Base-by-base conservation (phyloP, 192 early-diverging fungal species). In the Coemansia sp. region DNA sequence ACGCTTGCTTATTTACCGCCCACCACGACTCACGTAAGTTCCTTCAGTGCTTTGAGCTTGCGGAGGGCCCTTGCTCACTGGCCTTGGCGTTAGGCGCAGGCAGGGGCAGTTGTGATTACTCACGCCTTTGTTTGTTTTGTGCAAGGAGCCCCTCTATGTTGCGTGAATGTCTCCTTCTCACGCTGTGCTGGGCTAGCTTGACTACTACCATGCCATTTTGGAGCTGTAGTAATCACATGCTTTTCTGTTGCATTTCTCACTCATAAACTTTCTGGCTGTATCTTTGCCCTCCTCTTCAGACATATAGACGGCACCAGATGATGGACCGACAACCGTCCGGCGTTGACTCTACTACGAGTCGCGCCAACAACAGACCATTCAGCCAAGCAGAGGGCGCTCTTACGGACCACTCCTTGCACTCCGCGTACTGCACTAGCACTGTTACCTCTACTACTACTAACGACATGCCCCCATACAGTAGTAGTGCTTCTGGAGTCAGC, bases 51-150 rank as follows among this genome's bases (percentile, higher is more conserved):
- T 37, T 32, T 8, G 34, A 3, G 1, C 57, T 19, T 5, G 29
- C 32, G 5, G 31, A 36, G 0, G 4, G 2, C 57, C 27, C 27
- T 14, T 19, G 57, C 29, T 0, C 17, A n/a, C 57, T n/a, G 32
- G 34, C 57, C 15, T 9, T 19, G n/a, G n/a, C 15, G 6, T 15
- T 17, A 37, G 5, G 57, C 34, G 10, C 15, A 31, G 27, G 15
- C 17, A n/a, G 15, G 31, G 34, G 15, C 29, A 34, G 32, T 5
- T 34, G 57, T 36, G 31, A 36, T 36, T 37, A 36, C 57, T 32
- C 57, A 59, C 57, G n/a, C 7, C 31, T n/a, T 59, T 59, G 12
- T 34, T 58, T 58, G 14, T 37, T 57, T 59, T 59, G 51, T 11
- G 51, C 51, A 55, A 55, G 6, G 51, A 27, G 4, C 51, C 14